These are phyloP conservation scores for Hanseniaspora sp. DNA, from an alignment of 1,139 yeast species.

Conservation along the genomic window DNA sequence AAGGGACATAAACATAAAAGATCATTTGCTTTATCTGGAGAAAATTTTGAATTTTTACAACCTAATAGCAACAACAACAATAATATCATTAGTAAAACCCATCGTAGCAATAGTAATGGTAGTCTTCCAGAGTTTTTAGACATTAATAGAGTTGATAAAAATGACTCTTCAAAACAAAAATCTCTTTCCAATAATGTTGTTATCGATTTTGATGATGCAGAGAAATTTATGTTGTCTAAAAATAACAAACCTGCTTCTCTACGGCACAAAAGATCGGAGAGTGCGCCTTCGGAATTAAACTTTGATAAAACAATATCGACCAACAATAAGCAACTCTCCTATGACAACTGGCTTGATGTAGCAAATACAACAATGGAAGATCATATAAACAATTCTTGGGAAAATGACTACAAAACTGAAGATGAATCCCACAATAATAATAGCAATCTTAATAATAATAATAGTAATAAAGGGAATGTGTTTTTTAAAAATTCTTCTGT, in stretches of 20 bases:
- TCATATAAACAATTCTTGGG: constrained; percentile 9
- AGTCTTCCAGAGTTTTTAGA: constrained; percentile 3
- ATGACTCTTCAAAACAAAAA: not conserved
- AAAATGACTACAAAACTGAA: not conserved
- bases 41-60: constrained; percentile 39
- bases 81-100: constrained; percentile 4
- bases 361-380: constrained; percentile 7
- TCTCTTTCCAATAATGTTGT: constrained; percentile 31
- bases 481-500: not conserved
- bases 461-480: not conserved
- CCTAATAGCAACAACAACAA: constrained; percentile 18
- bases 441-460: not conserved
- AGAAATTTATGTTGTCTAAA: not conserved
- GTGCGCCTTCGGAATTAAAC: constrained; percentile 38
- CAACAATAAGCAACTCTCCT: constrained; percentile 1
- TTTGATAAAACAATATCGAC: constrained; percentile 7
- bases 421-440: not conserved
- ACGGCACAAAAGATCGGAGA: constrained; percentile 38
- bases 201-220: constrained; percentile 46
- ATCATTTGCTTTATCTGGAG: constrained; percentile 66
- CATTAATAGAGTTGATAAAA: constrained; percentile 1
- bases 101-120: not conserved
- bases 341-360: constrained; percentile 4
- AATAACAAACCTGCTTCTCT: constrained; percentile 6
- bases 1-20: constrained; percentile 55